Base-by-base conservation (phyloP, 2,329 filamentous ascomycete genomes). In the Setomelanomma holmii region DNA sequence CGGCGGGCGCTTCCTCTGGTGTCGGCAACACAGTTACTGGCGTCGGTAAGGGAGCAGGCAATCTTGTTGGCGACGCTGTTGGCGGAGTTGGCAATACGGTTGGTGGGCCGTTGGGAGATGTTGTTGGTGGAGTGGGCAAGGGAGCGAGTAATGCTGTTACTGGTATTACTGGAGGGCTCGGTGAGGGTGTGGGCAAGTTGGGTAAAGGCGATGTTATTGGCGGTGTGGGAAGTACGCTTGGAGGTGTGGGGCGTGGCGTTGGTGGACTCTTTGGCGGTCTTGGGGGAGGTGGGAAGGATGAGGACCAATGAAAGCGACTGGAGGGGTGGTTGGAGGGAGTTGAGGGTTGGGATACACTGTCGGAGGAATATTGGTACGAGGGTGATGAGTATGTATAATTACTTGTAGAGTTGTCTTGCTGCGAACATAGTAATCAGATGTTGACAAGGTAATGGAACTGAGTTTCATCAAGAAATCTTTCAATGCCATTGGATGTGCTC, bases 171-270 rank as follows among this genome's bases (percentile, higher is more conserved):
- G 67, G 73, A 4, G 78, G 78, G 3, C 42, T 80, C 2, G 78
- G 78, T 4, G 75, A 77, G n/a, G 77, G 77, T 1, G 75, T 80
- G 4, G 74, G 73, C 2, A 78, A 78, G 56, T 45, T 80, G 1
- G 77, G 78, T 1, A 76, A 74, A 40, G 78, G 78, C 1, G 75
- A 80, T 60, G 62, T 80, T 1, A 64, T 79, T 20, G 78, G 78
- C 2, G 76, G 76, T 2, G 56, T 79, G 5, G 73, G 75, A 5
- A 75, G 71, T 11, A 77, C 73, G 5, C 64, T 77, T 16, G 76
- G 76, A 12, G 77, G 77, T 20, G 76, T 79, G 0, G 63, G 66
- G 1, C 68, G 63, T 36, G 73, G 73, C 1, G 67, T 76, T 40
- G 71, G 72, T 3, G 74, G 74, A 1, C 53, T 76, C n/a, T 40